A percentile compares a stretch with the other conserved stretches of the same genome.
These are phyloP conservation scores for Furcasterigmium sp. DNA, from an alignment of 2,329 filamentous ascomycete genomes.

Conservation along the genomic window DNA sequence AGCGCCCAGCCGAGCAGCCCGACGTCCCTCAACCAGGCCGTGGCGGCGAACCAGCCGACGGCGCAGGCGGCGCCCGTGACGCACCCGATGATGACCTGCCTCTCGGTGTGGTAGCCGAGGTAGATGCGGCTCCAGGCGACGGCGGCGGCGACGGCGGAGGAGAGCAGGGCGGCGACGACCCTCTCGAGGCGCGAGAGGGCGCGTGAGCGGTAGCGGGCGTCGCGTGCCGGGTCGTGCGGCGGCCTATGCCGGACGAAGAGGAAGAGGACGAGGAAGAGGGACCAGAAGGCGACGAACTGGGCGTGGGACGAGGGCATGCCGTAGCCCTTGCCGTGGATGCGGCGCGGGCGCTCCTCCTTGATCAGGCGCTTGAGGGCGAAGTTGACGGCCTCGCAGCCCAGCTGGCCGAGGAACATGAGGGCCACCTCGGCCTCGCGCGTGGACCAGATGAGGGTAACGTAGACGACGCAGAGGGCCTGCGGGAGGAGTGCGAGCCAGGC, in stretches of 20 bases:
- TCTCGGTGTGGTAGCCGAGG: conserved; percentile 84
- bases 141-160: conserved; percentile 54
- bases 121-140: conserved; percentile 86
- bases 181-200: conserved; percentile 61
- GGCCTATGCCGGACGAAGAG: conserved; percentile 74
- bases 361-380: conserved; percentile 85
- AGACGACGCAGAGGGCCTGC: conserved; percentile 84
- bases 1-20: conserved; percentile 72
- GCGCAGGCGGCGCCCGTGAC: conserved; percentile 67
- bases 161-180: conserved; percentile 44
- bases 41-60: conserved; percentile 72
- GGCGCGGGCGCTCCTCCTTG: conserved; percentile 81
- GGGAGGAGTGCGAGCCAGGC: conserved; percentile 93
- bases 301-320: conserved; percentile 95
- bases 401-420: conserved; percentile 87
- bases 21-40: conserved; percentile 56
- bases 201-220: conserved; percentile 15
- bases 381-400: conserved; percentile 87
- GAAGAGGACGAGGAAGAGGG: conserved; percentile 77
- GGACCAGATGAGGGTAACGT: conserved; percentile 84
- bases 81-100: conserved; percentile 79
- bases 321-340: conserved; percentile 87
- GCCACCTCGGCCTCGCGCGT: conserved; percentile 85
- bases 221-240: conserved; percentile 22
- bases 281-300: conserved; percentile 92